These are phyloP conservation scores for Teunomyces pallodes DNA, from an alignment of 805 yeast species.

Conservation along the genomic window DNA sequence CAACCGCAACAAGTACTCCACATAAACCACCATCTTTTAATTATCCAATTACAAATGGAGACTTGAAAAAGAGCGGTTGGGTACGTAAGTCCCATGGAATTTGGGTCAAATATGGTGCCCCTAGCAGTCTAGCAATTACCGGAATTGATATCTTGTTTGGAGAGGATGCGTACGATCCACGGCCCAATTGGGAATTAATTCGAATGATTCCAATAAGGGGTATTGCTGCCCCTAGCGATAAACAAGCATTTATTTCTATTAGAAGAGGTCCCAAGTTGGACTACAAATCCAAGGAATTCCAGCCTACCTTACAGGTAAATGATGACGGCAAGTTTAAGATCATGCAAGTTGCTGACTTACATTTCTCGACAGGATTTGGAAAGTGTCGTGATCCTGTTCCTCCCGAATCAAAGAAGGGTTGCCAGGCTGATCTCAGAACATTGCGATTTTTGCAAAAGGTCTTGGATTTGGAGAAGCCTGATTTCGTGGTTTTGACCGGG, in stretches of 20 bases:
- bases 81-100: slow-evolving; percentile 44
- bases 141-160: slow-evolving; percentile 75
- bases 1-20: not conserved
- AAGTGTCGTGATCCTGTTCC: slow-evolving; percentile 75
- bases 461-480: slow-evolving; percentile 75
- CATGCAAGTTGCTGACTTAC: slow-evolving; percentile 88
- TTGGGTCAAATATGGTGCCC: slow-evolving; percentile 58
- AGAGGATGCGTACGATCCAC: slow-evolving; percentile 68
- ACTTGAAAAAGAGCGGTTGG: slow-evolving; percentile 47
- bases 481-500: slow-evolving; percentile 83
- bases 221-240: slow-evolving; percentile 17
- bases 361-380: slow-evolving; percentile 83
- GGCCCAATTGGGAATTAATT: slow-evolving; percentile 62
- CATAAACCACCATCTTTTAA: slow-evolving; percentile 7
- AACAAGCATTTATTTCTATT: slow-evolving; percentile 30
- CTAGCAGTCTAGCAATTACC: slow-evolving; percentile 40
- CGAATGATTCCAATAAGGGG: slow-evolving; percentile 19
- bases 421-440: slow-evolving; percentile 80
- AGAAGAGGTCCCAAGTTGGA: slow-evolving; percentile 34
- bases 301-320: slow-evolving; percentile 34
- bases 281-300: slow-evolving; percentile 22
- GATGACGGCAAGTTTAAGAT: slow-evolving; percentile 63
- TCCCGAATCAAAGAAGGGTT: slow-evolving; percentile 41
- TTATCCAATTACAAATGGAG: slow-evolving; percentile 32
- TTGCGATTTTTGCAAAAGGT: slow-evolving; percentile 56